Base-by-base conservation (phyloP, 75 land plant species). In the Sequoiadendron giganteum region DNA sequence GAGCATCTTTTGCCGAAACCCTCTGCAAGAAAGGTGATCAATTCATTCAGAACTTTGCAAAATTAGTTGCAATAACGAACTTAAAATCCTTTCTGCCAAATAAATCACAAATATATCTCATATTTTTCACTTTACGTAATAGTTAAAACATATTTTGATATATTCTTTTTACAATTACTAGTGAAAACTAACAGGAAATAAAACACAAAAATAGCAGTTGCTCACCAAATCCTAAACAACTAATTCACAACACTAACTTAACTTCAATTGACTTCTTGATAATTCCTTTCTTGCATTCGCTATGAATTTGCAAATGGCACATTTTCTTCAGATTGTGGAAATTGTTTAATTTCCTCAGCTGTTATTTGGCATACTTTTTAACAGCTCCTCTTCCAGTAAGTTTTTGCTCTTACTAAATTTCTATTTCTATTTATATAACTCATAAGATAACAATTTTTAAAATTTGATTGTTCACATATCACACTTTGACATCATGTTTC, bases 1-100 rank as follows among this genome's bases (percentile, higher is more conserved):
- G 91, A 3, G 99, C 99, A 93, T 97, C 98, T 87, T 95, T 95
- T 2, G 99, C 99, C 84, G 94, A 90, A 85, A 97, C 96, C 87
- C 99, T 97, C 99, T 97, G 88, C 76, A 89, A 8, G 0, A 61
- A 65, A 65, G 28, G 70, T 30, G 28, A 28, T 21, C 6, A 25
- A 65, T 28, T 65, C 70, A 65, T 28, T 65, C 70, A 65, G 70
- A 65, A 65, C 4, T 65, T 25, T 7, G 9, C n/a, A 6, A 28
- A 65, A 21, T 9, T 65, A 25, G 70, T 65, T 65, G n/a, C 30
- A 65, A 52, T 52, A 36, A 36, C 38, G 0, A 36, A 36, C 38
- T 36, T 36, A 36, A 36, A 36, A 36, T 36, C 38, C 38, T 36
- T 36, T 36, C 38, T 36, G 38, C 38, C 38, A 36, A 36, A 36